Percentiles rank a stretch among this genome's conserved stretches.
Evolutionary conservation across 2,329 filamentous ascomycete genomes (phyloP).

Genomic region (Penicillium sp.): DNA sequence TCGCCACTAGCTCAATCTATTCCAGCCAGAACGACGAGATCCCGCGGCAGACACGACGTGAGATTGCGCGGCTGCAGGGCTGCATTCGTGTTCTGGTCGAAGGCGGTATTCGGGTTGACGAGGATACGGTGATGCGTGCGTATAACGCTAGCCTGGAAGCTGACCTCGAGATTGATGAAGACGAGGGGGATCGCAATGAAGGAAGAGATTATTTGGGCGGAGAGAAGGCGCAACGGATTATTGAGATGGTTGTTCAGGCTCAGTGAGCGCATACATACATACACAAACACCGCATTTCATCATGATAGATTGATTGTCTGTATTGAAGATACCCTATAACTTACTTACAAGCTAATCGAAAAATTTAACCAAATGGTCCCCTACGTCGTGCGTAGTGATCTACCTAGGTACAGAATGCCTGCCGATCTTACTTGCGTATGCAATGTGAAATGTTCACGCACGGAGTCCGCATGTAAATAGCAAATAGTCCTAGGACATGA

Average conservation of each 20-base stretch:
- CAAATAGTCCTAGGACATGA: no score
- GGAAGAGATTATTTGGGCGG: constrained; percentile 42
- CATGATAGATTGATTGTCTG: no score
- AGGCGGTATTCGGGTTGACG: constrained; percentile 78
- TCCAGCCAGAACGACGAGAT: constrained; percentile 93
- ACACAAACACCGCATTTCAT: neutral
- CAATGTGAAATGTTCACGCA: no score
- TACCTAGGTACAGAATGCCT: no score
- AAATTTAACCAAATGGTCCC: neutral
- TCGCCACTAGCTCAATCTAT: constrained; percentile 79
- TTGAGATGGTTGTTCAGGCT: constrained; percentile 24
- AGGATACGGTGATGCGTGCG: constrained; percentile 77
- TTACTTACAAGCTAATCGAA: neutral
- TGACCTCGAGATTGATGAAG: constrained; percentile 40
- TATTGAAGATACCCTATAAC: neutral
- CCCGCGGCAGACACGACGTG: constrained; percentile 68
- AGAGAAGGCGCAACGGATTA: constrained; percentile 34
- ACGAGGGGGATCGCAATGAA: constrained; percentile 33
- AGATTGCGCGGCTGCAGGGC: constrained; percentile 79
- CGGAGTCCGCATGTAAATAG: no score
- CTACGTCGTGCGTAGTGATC: no score
- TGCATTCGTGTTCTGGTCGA: constrained; percentile 81
- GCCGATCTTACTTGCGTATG: no score
- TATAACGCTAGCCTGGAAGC: constrained; percentile 80
- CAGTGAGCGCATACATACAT: neutral